These are phyloP conservation scores for Diversispora epigaea DNA, from an alignment of 192 early-diverging fungal genomes.

Conservation along the genomic window DNA sequence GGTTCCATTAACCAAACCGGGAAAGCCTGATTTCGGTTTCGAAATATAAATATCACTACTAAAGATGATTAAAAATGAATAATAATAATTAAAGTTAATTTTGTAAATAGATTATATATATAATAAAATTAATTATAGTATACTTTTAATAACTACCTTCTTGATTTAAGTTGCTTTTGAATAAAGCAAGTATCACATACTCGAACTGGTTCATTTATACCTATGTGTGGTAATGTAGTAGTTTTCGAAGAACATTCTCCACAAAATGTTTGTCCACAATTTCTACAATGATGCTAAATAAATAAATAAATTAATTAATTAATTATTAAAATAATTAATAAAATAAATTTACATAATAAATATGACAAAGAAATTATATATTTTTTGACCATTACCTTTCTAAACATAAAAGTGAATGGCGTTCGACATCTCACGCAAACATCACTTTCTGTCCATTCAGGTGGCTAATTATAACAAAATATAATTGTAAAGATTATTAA, in stretches of 20 bases:
- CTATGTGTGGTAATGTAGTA: conserved; percentile 79
- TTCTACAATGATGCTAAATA: conserved; percentile 88
- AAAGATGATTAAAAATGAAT: conserved; percentile 35
- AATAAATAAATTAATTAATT: background rate
- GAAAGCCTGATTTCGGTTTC: conserved; percentile 3
- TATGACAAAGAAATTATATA: background rate
- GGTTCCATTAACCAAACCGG: conserved; percentile 17
- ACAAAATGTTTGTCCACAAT: conserved; percentile 94
- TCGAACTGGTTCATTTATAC: conserved; percentile 85
- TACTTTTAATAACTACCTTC: conserved; percentile 18
- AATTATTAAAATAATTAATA: background rate
- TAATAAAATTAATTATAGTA: too few relatives aligned
- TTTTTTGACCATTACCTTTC: conserved; percentile 57
- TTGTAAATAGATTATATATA: background rate
- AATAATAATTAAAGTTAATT: too few relatives aligned
- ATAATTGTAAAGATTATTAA: conserved; percentile 7
- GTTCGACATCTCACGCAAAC: conserved; percentile 94
- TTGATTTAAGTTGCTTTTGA: conserved; percentile 52
- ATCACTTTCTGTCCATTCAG: conserved; percentile 94
- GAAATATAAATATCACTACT: conserved; percentile 34
- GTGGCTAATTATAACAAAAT: conserved; percentile 58
- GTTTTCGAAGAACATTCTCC: conserved; percentile 89
- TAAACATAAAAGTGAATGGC: conserved; percentile 88
- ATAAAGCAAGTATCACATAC: conserved; percentile 93
- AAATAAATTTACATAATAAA: background rate